Evolutionary conservation across 176 grass and related monocot species (phyloP).

Genomic region (Otatea glauca): DNA sequence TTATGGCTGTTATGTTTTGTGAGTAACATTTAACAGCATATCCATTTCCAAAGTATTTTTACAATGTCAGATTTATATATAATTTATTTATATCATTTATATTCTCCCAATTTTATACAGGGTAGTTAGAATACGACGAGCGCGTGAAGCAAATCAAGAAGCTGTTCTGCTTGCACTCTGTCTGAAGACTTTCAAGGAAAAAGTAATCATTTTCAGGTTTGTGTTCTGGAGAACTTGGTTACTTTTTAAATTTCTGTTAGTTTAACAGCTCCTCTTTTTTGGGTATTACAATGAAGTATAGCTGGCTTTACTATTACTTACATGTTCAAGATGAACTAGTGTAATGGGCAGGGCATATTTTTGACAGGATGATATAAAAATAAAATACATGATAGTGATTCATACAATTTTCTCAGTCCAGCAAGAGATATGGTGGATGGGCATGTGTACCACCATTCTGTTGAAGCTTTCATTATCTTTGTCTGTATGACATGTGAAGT

Average conservation of each 20-base stretch:
- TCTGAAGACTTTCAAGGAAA: slow-evolving; percentile 91
- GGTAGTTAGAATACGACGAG: slow-evolving; percentile 84
- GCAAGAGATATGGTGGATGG: background rate
- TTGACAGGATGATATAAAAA: slow-evolving; percentile 11
- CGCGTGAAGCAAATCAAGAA: slow-evolving; percentile 87
- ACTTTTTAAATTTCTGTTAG: slow-evolving; percentile 11
- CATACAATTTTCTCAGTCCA: background rate
- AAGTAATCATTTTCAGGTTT: slow-evolving; percentile 96
- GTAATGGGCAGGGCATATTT: background rate
- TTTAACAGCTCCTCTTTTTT: background rate
- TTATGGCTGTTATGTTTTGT: slow-evolving; percentile 10
- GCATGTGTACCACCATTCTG: background rate
- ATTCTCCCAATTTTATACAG: slow-evolving; percentile 49
- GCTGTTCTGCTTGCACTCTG: slow-evolving; percentile 95
- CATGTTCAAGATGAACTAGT: background rate
- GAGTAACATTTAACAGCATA: background rate
- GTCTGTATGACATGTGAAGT: no score
- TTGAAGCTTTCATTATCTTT: background rate
- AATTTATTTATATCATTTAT: slow-evolving; percentile 21
- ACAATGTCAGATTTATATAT: slow-evolving; percentile 15
- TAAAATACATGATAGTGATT: background rate
- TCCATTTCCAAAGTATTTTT: slow-evolving; percentile 20
- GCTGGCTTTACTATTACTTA: slow-evolving; percentile 3
- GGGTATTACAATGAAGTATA: background rate
- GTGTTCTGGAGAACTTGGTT: slow-evolving; percentile 22